Percentiles rank a stretch among this genome's conserved stretches.
Evolutionary conservation across 345 rosid genomes (phyloP).

Genomic region (Citrus sp.): DNA sequence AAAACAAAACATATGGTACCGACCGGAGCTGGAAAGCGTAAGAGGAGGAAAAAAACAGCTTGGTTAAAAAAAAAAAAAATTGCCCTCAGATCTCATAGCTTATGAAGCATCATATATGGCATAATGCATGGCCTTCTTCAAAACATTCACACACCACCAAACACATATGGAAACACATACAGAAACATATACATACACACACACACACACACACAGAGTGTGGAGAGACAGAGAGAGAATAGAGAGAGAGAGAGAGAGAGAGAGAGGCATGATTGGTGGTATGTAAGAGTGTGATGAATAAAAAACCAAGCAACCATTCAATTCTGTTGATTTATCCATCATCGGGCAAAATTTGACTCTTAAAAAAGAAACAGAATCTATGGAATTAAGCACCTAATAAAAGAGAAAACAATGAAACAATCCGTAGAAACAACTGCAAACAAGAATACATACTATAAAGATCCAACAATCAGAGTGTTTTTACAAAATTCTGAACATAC

Average conservation of each 20-base stretch:
- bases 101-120: background rate
- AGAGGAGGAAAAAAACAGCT: too few species aligned
- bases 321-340: slow-evolving; percentile 5
- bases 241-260: slow-evolving; percentile 3
- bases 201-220: background rate
- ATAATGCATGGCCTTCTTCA: slow-evolving; percentile 15
- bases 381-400: background rate
- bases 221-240: background rate
- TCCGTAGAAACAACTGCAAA: background rate
- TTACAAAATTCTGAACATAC: background rate
- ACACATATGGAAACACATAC: background rate
- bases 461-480: background rate
- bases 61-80: background rate
- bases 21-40: background rate
- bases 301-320: slow-evolving; percentile 8
- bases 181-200: background rate
- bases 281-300: background rate
- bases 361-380: background rate
- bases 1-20: background rate
- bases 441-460: background rate
- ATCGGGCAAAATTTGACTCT: background rate
- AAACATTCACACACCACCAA: slow-evolving; percentile 6
- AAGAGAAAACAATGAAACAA: background rate
- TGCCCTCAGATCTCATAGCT: slow-evolving; percentile 23
- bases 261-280: background rate